Percentiles rank a stretch among this genome's conserved stretches.
Evolutionary conservation across 768 basidiomycete species (phyloP).

Genomic region (Xerocomellus chrysenteron): DNA sequence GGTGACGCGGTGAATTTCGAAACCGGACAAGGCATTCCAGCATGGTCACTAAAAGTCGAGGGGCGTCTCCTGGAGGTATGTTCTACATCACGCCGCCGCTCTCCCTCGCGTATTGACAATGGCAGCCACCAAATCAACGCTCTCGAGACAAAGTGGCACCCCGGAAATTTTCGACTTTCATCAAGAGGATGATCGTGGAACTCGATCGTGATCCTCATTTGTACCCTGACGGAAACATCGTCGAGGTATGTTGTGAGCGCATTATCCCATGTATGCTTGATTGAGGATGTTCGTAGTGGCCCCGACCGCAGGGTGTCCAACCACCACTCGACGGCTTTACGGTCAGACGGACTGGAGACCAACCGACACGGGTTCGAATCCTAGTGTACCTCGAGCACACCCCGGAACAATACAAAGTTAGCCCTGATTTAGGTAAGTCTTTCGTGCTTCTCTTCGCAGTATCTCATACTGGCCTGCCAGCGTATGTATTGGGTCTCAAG

Average conservation of each 20-base stretch:
- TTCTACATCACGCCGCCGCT: neutral
- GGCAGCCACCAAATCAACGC: constrained; percentile 58
- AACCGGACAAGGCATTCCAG: constrained; percentile 85
- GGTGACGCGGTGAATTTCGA: constrained; percentile 56
- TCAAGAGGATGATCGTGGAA: constrained; percentile 84
- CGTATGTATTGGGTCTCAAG: constrained; percentile 68
- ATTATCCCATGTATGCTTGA: neutral
- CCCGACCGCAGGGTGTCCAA: constrained; percentile 51
- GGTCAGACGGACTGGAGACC: constrained; percentile 77
- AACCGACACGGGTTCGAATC: constrained; percentile 74
- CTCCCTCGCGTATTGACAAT: neutral
- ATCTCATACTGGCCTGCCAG: constrained; percentile 33
- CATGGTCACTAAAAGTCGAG: constrained; percentile 86
- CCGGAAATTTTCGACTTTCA: constrained; percentile 82
- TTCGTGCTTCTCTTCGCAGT: neutral
- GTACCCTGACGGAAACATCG: constrained; percentile 83
- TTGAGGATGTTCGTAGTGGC: constrained; percentile 49
- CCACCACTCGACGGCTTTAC: constrained; percentile 84
- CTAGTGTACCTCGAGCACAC: constrained; percentile 83
- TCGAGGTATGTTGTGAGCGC: constrained; percentile 59
- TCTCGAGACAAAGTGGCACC: constrained; percentile 58
- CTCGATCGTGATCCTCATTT: constrained; percentile 79
- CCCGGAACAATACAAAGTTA: constrained; percentile 82
- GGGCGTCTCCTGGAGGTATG: constrained; percentile 81
- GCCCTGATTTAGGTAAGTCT: constrained; percentile 64